phyloP scores from a whole-genome alignment of 345 rosid genomes.

The Sonneratia alba region DNA sequence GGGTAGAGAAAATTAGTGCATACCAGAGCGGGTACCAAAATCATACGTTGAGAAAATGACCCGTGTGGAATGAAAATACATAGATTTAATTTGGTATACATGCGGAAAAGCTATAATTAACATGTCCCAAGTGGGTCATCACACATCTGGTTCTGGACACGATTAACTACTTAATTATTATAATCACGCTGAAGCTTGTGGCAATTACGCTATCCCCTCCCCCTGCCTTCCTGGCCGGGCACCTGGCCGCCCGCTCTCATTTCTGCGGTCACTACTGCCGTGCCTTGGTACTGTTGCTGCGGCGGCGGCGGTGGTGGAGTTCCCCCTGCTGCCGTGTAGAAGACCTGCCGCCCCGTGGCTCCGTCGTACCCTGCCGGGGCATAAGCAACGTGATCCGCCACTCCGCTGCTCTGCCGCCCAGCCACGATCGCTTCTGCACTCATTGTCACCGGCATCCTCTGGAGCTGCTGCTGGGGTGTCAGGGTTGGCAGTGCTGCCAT shows the following conservation, averaged over 20 bases:
- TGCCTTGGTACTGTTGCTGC: slow-evolving; percentile 43
- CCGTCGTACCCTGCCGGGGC: slow-evolving; percentile 50
- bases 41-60: too few species aligned
- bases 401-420: slow-evolving; percentile 26
- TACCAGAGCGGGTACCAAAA: too few species aligned
- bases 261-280: slow-evolving; percentile 34
- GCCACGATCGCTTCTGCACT: slow-evolving; percentile 17
- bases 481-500: slow-evolving; percentile 19
- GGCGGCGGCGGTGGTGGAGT: slow-evolving; percentile 29
- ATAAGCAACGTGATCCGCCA: slow-evolving; percentile 35
- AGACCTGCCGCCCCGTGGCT: slow-evolving; percentile 54
- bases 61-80: too few species aligned
- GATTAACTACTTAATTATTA: neutral
- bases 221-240: slow-evolving; percentile 30
- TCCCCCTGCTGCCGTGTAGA: slow-evolving; percentile 48
- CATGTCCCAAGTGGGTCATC: too few species aligned
- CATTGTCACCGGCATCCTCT: neutral
- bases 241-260: slow-evolving; percentile 25
- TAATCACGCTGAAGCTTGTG: slow-evolving; percentile 31
- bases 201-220: slow-evolving; percentile 22
- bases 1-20: too few species aligned
- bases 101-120: too few species aligned
- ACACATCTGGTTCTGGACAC: too few species aligned
- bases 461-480: slow-evolving; percentile 9
- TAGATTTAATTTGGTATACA: too few species aligned